phyloP scores from a whole-genome alignment of 352 stramenopile species.

The Pythium pyrilobum region DNA sequence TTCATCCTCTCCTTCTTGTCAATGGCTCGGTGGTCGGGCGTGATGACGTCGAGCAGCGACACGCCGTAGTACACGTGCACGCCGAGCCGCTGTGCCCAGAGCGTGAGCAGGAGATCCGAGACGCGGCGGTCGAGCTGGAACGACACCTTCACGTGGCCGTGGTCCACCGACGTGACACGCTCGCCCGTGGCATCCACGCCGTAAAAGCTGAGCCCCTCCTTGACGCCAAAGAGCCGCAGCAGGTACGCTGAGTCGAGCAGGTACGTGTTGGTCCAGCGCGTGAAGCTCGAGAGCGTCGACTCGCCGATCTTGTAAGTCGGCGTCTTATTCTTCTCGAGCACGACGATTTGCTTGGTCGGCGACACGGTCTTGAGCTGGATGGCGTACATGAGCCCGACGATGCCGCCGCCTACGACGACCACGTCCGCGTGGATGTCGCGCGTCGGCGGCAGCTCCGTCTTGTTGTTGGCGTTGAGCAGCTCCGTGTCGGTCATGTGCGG shows the following conservation, averaged over 20 bases:
- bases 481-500: not conserved
- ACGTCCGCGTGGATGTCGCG: slow-evolving; percentile 1
- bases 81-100: slow-evolving; percentile 9
- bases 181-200: slow-evolving; percentile 1
- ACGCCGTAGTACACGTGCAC: slow-evolving; percentile 11
- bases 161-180: not conserved
- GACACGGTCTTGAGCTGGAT: slow-evolving; percentile 15
- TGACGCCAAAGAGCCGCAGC: slow-evolving; percentile 4
- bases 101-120: slow-evolving; percentile 4
- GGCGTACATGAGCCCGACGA: slow-evolving; percentile 6
- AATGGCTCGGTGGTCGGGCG: too few species aligned
- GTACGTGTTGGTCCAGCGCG: slow-evolving; percentile 5
- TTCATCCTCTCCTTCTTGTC: too few species aligned
- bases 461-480: slow-evolving; percentile 9
- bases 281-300: slow-evolving; percentile 11
- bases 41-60: too few species aligned
- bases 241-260: not conserved
- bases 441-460: too few species aligned
- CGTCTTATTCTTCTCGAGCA: slow-evolving; percentile 7
- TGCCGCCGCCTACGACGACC: slow-evolving; percentile 3
- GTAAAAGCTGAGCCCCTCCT: slow-evolving; percentile 3
- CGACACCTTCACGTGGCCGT: not conserved
- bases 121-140: slow-evolving; percentile 7
- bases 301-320: slow-evolving; percentile 12
- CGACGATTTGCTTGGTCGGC: slow-evolving; percentile 4